Evolutionary conservation across 2,329 filamentous ascomycete species (phyloP), one percentile per base, ranked within the genome.

Genomic region (Cordyceps javanica): DNA sequence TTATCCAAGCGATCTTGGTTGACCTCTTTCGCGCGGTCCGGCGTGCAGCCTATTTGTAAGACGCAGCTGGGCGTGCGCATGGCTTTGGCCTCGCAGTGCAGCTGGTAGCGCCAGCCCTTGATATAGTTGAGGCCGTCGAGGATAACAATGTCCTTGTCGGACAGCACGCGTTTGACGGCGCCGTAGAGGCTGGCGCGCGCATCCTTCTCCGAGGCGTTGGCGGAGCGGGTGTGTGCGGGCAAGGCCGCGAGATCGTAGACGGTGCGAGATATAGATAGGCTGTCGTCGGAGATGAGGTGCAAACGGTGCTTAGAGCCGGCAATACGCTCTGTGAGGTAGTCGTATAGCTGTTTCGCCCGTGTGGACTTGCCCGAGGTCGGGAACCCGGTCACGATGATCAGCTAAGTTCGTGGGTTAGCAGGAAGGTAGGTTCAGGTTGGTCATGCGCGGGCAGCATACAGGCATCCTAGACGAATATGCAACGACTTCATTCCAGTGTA

Each of bases 101-200:
- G 77, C 76, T 95, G 90, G 70, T 95, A 95, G 50, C 90, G 81
- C 82, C 89, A 94, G 38, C 90, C 90, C 71, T 94, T 94, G 74
- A 95, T 95, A 73, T 94, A 95, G 72, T 94, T 94, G 60, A 90
- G 75, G 1, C 86, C 85, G 69, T 95, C 90, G 16, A 91, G 82
- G 48, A 95, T 83, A 54, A 94, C 88, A 59, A 95, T 85, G 66
- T 90, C 87, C 65, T 84, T 83, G 58, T 85, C 81, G 60, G 82
- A 85, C 30, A 95, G 78, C 50, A 86, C 81, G 44, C 90, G 81
- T 77, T 93, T 93, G 46, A 93, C 87, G 60, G 90, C 89, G 60
- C 82, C 90, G 69, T 89, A 90, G 57, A 90, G 78, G 42, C 84
- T 80, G 2, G 90, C 90, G 26, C 90, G 83, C 1, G 89, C 90